Percentiles rank a stretch among this genome's conserved stretches.
These are phyloP conservation scores for Aspergillus carbonarius DNA, from an alignment of 2,329 filamentous ascomycete genomes.

Conservation along the genomic window DNA sequence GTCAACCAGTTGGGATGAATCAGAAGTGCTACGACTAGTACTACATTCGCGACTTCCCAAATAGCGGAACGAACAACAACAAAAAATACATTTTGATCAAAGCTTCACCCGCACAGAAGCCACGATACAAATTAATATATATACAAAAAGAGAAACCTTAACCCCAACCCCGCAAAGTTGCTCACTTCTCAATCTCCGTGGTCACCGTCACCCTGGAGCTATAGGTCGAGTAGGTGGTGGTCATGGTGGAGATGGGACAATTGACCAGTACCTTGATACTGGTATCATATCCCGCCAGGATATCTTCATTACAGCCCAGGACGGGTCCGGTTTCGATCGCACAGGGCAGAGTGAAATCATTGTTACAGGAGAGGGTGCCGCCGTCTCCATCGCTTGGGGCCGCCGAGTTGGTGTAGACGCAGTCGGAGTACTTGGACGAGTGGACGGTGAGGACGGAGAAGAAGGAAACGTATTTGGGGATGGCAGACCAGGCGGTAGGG, in stretches of 20 bases:
- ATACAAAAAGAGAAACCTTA: neutral
- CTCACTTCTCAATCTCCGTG: neutral
- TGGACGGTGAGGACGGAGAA: neutral
- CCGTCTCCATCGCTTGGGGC: neutral
- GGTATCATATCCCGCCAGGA: neutral
- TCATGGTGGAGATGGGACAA: neutral
- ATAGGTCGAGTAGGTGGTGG: neutral
- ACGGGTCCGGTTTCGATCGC: neutral
- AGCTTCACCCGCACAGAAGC: too few species aligned
- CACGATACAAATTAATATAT: neutral
- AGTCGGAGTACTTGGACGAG: neutral
- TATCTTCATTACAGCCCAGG: neutral
- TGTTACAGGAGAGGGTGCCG: neutral
- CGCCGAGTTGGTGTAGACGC: neutral
- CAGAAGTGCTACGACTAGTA: too few species aligned
- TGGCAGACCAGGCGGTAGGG: neutral
- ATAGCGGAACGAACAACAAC: too few species aligned
- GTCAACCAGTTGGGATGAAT: too few species aligned
- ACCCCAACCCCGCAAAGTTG: neutral
- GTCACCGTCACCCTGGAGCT: neutral
- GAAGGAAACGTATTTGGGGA: neutral
- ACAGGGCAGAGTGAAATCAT: neutral
- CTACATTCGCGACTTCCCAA: too few species aligned
- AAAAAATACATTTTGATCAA: too few species aligned
- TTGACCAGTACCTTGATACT: neutral